These are phyloP conservation scores for Rhizomucor miehei DNA, from an alignment of 371 early-diverging fungal genomes.

Conservation along the genomic window DNA sequence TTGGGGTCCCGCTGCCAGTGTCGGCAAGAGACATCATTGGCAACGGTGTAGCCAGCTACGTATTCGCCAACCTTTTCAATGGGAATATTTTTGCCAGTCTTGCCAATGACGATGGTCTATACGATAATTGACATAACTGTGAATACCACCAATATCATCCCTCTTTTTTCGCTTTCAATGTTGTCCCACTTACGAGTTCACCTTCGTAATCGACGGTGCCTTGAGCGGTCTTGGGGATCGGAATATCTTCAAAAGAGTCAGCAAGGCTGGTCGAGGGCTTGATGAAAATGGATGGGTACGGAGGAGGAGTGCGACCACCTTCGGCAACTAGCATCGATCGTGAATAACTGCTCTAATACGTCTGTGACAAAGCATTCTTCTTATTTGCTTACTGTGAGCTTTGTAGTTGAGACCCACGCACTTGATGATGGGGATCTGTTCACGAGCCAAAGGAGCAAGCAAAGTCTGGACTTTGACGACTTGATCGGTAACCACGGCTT, in stretches of 20 bases:
- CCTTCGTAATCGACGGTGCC: slow-evolving; percentile 58
- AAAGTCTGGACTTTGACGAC: slow-evolving; percentile 33
- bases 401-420: slow-evolving; percentile 64
- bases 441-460: slow-evolving; percentile 40
- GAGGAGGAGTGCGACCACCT: slow-evolving; percentile 29
- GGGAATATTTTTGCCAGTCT: slow-evolving; percentile 48
- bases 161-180: not conserved
- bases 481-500: slow-evolving; percentile 36
- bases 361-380: too few relatives aligned
- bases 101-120: slow-evolving; percentile 54
- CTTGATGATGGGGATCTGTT: slow-evolving; percentile 34
- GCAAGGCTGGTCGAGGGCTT: slow-evolving; percentile 45
- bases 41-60: slow-evolving; percentile 59
- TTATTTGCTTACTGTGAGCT: slow-evolving; percentile 16
- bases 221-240: slow-evolving; percentile 41
- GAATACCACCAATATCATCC: not conserved
- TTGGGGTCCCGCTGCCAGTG: slow-evolving; percentile 52
- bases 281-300: slow-evolving; percentile 50
- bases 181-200: slow-evolving; percentile 31
- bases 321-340: slow-evolving; percentile 28
- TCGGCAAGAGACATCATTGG: slow-evolving; percentile 57
- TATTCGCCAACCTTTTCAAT: slow-evolving; percentile 42
- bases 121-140: not conserved
- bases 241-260: slow-evolving; percentile 44
- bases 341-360: too few relatives aligned